Conservation (phyloP, 2,329 filamentous ascomycete species). For the Tolypocladium cylindrosporum region DNA sequence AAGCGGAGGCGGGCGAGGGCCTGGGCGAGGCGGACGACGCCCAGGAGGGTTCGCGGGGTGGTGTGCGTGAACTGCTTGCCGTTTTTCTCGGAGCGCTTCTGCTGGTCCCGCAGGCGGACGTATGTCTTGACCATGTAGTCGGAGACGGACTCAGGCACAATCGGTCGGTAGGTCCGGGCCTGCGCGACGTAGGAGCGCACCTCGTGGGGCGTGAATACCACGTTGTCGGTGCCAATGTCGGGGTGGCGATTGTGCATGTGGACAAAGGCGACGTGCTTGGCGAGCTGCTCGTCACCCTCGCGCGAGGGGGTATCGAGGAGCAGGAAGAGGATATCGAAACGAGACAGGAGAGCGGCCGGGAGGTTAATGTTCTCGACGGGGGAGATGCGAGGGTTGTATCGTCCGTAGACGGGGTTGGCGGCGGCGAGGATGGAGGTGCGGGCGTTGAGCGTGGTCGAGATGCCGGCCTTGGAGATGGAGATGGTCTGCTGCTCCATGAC, state of each 20-base stretch:
- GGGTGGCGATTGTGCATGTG: slow-evolving; percentile 96
- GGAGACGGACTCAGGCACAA: slow-evolving; percentile 73
- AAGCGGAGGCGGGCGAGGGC: slow-evolving; percentile 89
- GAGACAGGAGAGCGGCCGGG: slow-evolving; percentile 88
- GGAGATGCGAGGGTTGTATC: slow-evolving; percentile 94
- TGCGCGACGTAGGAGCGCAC: slow-evolving; percentile 94
- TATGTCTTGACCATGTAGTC: slow-evolving; percentile 98
- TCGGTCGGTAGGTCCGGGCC: slow-evolving; percentile 79
- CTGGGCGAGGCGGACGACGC: slow-evolving; percentile 85
- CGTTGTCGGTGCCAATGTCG: slow-evolving; percentile 47
- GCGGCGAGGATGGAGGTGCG: slow-evolving; percentile 92
- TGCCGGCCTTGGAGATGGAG: slow-evolving; percentile 68
- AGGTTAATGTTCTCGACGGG: slow-evolving; percentile 99
- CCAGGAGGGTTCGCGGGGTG: slow-evolving; percentile 85
- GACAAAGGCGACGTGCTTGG: slow-evolving; percentile 89
- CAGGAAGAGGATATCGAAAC: slow-evolving; percentile 95
- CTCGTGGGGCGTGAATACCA: slow-evolving; percentile 88
- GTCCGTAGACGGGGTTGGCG: slow-evolving; percentile 92
- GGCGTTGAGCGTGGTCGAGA: slow-evolving; percentile 76
- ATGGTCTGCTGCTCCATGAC: slow-evolving; percentile 87
- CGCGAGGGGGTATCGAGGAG: slow-evolving; percentile 89
- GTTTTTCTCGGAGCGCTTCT: slow-evolving; percentile 81
- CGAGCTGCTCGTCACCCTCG: slow-evolving; percentile 85
- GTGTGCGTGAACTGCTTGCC: slow-evolving; percentile 93
- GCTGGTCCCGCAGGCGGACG: slow-evolving; percentile 84